A percentile compares a stretch with the other conserved stretches of the same genome.
Conservation (phyloP, 1,139 yeast genomes). For the Nakaseomyces delphensis region DNA sequence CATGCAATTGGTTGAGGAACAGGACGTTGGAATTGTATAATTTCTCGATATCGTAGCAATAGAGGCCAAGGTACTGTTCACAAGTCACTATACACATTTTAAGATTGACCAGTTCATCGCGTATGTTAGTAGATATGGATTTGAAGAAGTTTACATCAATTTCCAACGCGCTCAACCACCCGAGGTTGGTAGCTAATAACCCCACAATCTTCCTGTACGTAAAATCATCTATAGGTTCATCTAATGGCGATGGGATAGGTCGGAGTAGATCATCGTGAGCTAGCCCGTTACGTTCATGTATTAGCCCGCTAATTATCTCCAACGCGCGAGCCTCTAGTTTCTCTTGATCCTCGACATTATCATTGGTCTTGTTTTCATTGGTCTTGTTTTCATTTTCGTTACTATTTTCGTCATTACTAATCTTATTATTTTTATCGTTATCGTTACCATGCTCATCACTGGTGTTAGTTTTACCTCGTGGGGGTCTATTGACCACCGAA, state of each 20-base stretch:
- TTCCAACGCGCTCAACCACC: conserved; percentile 45
- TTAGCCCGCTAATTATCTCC: background rate
- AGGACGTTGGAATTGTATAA: conserved; percentile 43
- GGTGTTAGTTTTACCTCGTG: background rate
- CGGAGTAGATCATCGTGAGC: conserved; percentile 31
- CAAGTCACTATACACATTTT: conserved; percentile 49
- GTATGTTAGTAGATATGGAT: conserved; percentile 23
- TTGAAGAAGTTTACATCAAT: conserved; percentile 37
- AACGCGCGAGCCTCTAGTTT: background rate
- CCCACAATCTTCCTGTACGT: background rate
- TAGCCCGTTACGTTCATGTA: conserved; percentile 15
- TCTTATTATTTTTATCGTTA: background rate
- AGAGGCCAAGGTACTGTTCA: conserved; percentile 49
- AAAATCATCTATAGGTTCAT: conserved; percentile 17
- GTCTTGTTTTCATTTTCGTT: background rate
- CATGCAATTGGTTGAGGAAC: conserved; percentile 39
- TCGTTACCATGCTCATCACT: background rate
- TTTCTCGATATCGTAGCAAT: conserved; percentile 44
- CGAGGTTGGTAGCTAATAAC: conserved; percentile 40
- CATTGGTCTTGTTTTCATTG: background rate
- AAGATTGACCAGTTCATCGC: conserved; percentile 32
- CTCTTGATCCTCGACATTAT: background rate
- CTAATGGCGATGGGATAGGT: conserved; percentile 40
- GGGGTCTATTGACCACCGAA: conserved; percentile 22
- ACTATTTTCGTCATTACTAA: background rate